Conservation (phyloP, 2,329 filamentous ascomycete species). For the Raffaelea arxii region DNA sequence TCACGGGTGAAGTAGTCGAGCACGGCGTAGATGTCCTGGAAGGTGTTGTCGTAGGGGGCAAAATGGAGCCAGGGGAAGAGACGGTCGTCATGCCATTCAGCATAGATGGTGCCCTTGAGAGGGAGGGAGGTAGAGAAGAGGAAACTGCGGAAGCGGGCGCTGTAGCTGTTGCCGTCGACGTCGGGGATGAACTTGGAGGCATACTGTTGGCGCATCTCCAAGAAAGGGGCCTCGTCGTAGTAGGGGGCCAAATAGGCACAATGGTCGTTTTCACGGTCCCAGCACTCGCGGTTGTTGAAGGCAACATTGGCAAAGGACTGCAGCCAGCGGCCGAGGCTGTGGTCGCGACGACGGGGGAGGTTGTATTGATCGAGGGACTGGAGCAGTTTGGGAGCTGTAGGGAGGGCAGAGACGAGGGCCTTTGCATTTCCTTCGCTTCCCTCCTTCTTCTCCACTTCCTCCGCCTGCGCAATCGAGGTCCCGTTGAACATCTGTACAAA, state of each 20-base stretch:
- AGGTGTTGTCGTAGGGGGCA: slow-evolving; percentile 59
- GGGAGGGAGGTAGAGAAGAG: slow-evolving; percentile 54
- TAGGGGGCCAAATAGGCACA: slow-evolving; percentile 30
- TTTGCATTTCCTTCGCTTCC: too few relatives aligned
- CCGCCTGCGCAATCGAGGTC: slow-evolving; percentile 41
- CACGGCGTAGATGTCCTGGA: slow-evolving; percentile 53
- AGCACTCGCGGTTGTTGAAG: slow-evolving; percentile 33
- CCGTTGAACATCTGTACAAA: slow-evolving; percentile 60
- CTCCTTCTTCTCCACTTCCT: slow-evolving; percentile 22
- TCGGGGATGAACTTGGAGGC: slow-evolving; percentile 56
- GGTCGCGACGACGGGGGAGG: slow-evolving; percentile 21
- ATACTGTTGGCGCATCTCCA: slow-evolving; percentile 39
- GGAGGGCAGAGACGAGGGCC: slow-evolving; percentile 20
- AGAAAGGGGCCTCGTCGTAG: slow-evolving; percentile 20
- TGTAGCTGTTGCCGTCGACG: slow-evolving; percentile 58
- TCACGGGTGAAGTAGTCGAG: slow-evolving; percentile 47
- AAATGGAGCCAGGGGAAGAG: slow-evolving; percentile 63
- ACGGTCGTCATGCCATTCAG: slow-evolving; percentile 65
- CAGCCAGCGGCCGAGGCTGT: slow-evolving; percentile 32
- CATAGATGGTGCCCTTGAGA: slow-evolving; percentile 62
- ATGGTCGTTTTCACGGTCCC: slow-evolving; percentile 10
- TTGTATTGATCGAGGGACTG: slow-evolving; percentile 25
- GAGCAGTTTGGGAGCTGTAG: slow-evolving; percentile 39
- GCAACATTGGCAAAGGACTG: slow-evolving; percentile 28
- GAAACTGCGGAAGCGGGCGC: slow-evolving; percentile 51